phyloP scores from a whole-genome alignment of 371 early-diverging fungal genomes.

The Mortierella sp. region DNA sequence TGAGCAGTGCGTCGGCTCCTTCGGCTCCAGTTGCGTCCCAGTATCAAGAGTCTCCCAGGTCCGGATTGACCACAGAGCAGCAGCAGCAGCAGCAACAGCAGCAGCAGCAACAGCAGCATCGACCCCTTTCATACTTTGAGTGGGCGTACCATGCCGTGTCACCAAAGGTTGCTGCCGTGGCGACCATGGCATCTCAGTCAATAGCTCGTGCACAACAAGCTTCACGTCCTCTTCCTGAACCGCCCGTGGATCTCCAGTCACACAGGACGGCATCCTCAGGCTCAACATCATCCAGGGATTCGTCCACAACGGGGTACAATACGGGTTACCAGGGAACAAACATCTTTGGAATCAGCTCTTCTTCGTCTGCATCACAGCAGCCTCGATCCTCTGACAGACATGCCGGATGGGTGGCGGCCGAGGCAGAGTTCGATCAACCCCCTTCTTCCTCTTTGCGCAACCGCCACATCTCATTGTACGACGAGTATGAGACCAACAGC shows the following conservation, averaged over 20 bases:
- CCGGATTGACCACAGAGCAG: neutral
- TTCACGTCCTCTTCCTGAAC: conserved; percentile 34
- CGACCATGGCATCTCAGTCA: conserved; percentile 36
- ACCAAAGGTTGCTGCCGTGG: conserved; percentile 40
- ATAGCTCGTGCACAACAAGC: conserved; percentile 23
- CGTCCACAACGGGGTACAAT: conserved; percentile 3
- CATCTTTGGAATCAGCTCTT: conserved; percentile 16
- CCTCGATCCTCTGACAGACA: conserved; percentile 8
- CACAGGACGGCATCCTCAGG: conserved; percentile 13
- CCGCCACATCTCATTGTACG: conserved; percentile 39
- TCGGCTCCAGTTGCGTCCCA: too few species aligned
- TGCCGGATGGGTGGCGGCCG: too few species aligned
- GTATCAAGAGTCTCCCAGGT: too few species aligned
- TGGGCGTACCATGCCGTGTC: conserved; percentile 38
- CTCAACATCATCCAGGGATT: conserved; percentile 19
- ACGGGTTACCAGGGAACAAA: too few species aligned
- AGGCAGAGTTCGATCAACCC: conserved; percentile 20
- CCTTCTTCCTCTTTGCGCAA: conserved; percentile 21
- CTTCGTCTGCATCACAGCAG: neutral
- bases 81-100: neutral
- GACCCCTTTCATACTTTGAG: conserved; percentile 13
- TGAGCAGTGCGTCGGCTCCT: too few species aligned
- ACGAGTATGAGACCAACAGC: conserved; percentile 12
- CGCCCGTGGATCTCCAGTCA: conserved; percentile 30
- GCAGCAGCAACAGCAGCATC: neutral